Percentiles rank a stretch among this genome's conserved stretches.
These are phyloP conservation scores for Calonectria honghensis DNA, from an alignment of 2,329 filamentous ascomycete species.

Conservation along the genomic window DNA sequence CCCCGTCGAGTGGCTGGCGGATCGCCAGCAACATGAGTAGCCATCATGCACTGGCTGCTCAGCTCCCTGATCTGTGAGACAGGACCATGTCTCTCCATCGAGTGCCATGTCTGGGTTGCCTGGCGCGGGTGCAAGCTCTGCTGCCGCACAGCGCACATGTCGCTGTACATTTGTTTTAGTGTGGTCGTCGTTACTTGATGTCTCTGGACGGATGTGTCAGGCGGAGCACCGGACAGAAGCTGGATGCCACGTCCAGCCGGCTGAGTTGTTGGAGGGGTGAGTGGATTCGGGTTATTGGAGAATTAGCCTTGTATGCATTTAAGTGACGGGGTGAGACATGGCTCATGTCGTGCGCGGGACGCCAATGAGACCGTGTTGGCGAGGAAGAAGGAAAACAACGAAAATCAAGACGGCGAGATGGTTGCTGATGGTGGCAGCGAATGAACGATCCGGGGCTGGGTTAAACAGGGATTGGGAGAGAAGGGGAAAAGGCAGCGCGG, in stretches of 20 bases:
- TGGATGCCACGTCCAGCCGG: constrained; percentile 2
- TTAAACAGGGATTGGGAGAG: constrained; percentile 12
- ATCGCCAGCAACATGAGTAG: constrained; percentile 48
- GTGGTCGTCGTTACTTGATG: constrained; percentile 8
- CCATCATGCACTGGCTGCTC: constrained; percentile 44
- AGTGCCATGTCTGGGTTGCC: constrained; percentile 22
- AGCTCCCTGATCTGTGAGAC: constrained; percentile 43
- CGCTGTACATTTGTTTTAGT: constrained; percentile 12
- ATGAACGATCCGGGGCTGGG: constrained; percentile 11
- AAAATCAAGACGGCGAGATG: constrained; percentile 24
- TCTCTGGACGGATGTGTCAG: constrained; percentile 27
- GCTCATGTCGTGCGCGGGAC: constrained; percentile 28
- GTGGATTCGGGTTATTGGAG: constrained; percentile 26
- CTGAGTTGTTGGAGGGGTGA: constrained; percentile 16
- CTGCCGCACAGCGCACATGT: constrained; percentile 1
- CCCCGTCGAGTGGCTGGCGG: constrained; percentile 49
- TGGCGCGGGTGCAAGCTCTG: constrained; percentile 9
- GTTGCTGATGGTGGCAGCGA: constrained; percentile 23
- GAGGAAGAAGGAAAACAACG: constrained; percentile 31
- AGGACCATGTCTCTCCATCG: constrained; percentile 25
- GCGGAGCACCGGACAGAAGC: constrained; percentile 19
- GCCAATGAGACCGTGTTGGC: constrained; percentile 27
- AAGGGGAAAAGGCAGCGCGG: constrained; percentile 3
- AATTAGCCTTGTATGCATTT: constrained; percentile 29
- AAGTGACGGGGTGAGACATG: constrained; percentile 37